Evolutionary conservation across 495 filamentous ascomycete genomes (phyloP), one percentile per base, ranked within the genome.

Genomic region (Bacidia gigantensis): DNA sequence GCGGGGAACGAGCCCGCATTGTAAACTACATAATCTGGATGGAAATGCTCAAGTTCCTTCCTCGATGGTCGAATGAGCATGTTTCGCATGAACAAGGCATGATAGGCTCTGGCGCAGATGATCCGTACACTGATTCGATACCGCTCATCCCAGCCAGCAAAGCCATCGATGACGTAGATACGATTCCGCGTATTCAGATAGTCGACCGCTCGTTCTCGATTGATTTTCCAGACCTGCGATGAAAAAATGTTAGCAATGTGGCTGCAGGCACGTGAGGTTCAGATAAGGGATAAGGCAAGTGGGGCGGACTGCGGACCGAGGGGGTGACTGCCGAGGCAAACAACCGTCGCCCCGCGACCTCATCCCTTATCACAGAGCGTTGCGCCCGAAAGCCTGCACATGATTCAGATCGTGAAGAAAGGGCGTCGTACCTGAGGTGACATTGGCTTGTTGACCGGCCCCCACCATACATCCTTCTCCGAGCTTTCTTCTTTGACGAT

Each of bases 31-130:
- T 98, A 98, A 76, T 98, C 88, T 57, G 92, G 92, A 69, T 95
- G 87, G 79, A 98, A 98, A 73, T 86, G 78, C 70, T 93, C 81
- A 40, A 98, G 81, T 77, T 97, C 89, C 69, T 90, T 86, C 49
- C 75, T 76, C 42, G 79, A 72, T 52, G 92, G 92, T 64, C 92
- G 84, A 75, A 98, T 98, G 65, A 98, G 86, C 92, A 98, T 98
- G 77, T 98, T 98, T 62, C 93, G 87, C 92, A 98, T 98, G 86
- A 98, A 98, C 54, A 98, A 79, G 57, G 92, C 92, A 78, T 98
- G 92, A 78, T 98, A 98, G 70, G 92, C 92, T 67, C 92, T 86
- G 56, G 92, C 92, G 72, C 92, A 98, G 66, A 98, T 87, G 56
- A 98, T 90, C 59, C 92, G 93, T 63, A 98, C 92, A 61, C 81